A percentile compares a stretch with the other conserved stretches of the same genome.
Conservation (phyloP, 768 basidiomycete genomes). For the Plicaturopsis crispa region DNA sequence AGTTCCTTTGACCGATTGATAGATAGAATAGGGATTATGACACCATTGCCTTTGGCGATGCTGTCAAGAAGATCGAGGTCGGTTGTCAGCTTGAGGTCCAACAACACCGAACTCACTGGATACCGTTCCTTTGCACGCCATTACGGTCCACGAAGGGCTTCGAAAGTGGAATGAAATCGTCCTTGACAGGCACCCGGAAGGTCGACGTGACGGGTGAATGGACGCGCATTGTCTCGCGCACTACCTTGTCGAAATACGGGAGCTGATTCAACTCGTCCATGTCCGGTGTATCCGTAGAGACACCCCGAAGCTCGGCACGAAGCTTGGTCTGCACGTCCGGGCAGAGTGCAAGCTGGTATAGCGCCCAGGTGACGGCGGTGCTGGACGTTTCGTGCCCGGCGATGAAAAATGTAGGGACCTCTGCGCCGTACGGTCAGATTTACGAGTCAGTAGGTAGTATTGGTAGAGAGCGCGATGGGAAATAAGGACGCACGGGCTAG, state of each 20-base stretch:
- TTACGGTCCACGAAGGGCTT: constrained; percentile 16
- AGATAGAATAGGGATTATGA: constrained; percentile 20
- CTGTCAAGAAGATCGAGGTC: no score
- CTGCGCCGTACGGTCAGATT: no score
- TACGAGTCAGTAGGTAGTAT: constrained; percentile 7
- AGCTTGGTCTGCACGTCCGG: constrained; percentile 28
- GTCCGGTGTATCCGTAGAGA: constrained; percentile 49
- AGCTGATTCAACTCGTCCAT: constrained; percentile 63
- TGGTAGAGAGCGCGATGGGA: no score
- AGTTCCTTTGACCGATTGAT: constrained; percentile 17
- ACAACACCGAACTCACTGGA: constrained; percentile 15
- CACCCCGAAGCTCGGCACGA: constrained; percentile 29
- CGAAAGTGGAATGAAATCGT: constrained; percentile 26
- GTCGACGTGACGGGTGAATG: constrained; percentile 25
- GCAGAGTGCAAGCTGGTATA: constrained; percentile 25
- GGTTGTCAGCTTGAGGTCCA: no score
- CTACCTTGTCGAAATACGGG: constrained; percentile 37
- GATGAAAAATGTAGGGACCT: constrained; percentile 34
- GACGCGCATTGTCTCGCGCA: constrained; percentile 32
- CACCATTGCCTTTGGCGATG: constrained; percentile 17
- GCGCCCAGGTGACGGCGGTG: constrained; percentile 22
- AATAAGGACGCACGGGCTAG: constrained; percentile 23
- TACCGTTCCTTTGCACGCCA: constrained; percentile 11
- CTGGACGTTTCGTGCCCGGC: constrained; percentile 33
- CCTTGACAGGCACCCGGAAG: constrained; percentile 19